Percentiles rank a stretch among this genome's conserved stretches.
phyloP scores from a whole-genome alignment of 2,329 filamentous ascomycete genomes.

The Penicillium aurantiogriseum region DNA sequence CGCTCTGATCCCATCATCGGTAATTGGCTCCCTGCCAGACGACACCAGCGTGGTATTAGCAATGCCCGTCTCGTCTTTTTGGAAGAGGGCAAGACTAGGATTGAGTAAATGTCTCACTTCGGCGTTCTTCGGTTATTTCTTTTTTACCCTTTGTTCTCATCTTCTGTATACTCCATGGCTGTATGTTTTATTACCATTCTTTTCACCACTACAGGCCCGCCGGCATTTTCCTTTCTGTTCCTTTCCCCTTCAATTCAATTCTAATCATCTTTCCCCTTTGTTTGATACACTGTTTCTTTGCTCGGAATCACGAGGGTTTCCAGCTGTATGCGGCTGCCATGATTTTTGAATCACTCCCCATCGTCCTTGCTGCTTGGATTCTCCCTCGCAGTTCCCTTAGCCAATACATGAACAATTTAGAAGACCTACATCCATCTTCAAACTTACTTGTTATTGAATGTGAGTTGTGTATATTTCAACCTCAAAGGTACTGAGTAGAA shows the following conservation, averaged over 20 bases:
- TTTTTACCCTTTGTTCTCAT: slow-evolving; percentile 6
- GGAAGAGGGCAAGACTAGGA: slow-evolving; percentile 98
- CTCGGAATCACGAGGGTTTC: background rate
- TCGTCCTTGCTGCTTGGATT: background rate
- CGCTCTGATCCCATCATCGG: slow-evolving; percentile 81
- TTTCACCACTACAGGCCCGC: background rate
- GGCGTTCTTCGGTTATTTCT: background rate
- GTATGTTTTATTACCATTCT: slow-evolving; percentile 18
- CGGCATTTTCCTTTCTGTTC: background rate
- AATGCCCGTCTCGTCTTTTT: slow-evolving; percentile 77
- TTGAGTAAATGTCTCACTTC: slow-evolving; percentile 56
- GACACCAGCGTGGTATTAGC: slow-evolving; percentile 79
- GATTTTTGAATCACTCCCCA: background rate
- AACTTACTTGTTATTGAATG: too few relatives aligned
- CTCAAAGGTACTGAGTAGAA: too few relatives aligned
- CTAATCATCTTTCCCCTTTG: background rate
- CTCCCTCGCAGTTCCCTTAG: background rate
- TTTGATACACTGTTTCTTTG: background rate
- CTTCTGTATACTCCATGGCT: slow-evolving; percentile 19
- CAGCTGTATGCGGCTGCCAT: background rate
- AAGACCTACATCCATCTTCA: background rate
- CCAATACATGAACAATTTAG: background rate
- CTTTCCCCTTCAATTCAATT: background rate
- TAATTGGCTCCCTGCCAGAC: slow-evolving; percentile 59
- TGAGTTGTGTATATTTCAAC: too few relatives aligned